Percentiles rank a stretch among this genome's conserved stretches.
phyloP scores from a whole-genome alignment of 176 grass and related monocot species.

The Zoysia japonica region DNA sequence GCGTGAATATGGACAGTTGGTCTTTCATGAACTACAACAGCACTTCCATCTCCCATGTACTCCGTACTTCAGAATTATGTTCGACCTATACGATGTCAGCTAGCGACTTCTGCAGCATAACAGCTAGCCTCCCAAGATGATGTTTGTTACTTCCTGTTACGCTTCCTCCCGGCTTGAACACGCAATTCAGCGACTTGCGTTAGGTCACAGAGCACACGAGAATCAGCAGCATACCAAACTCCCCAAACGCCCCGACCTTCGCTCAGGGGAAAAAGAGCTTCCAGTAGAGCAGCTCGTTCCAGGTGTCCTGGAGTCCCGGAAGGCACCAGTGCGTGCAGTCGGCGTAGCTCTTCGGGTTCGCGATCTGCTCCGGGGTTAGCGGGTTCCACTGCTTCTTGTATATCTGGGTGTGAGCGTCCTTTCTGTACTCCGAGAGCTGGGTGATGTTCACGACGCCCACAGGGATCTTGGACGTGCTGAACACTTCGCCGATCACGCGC shows the following conservation, averaged over 20 bases:
- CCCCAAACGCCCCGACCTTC: neutral
- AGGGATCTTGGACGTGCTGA: conserved; percentile 45
- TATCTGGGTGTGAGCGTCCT: conserved; percentile 88
- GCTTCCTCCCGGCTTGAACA: neutral
- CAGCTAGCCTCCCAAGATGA: conserved; percentile 23
- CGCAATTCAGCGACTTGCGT: too few relatives aligned
- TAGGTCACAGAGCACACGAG: neutral
- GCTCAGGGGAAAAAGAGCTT: conserved; percentile 75
- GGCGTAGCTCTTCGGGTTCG: conserved; percentile 76
- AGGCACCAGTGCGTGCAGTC: conserved; percentile 95
- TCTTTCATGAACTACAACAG: conserved; percentile 2
- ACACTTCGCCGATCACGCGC: conserved; percentile 63
- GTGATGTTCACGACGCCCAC: conserved; percentile 84
- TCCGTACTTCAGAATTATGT: neutral
- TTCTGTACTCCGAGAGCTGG: conserved; percentile 89
- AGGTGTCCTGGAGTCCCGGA: conserved; percentile 90
- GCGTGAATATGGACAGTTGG: conserved; percentile 15
- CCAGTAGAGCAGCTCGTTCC: conserved; percentile 88
- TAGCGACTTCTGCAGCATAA: conserved; percentile 4
- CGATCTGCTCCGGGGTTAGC: conserved; percentile 64
- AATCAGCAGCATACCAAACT: neutral
- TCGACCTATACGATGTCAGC: conserved; percentile 35
- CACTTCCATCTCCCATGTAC: neutral
- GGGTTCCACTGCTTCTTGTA: conserved; percentile 96
- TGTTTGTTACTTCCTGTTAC: neutral